Conservation (phyloP, 169 alveolate species). For the Cryptosporidium meleagridis region DNA sequence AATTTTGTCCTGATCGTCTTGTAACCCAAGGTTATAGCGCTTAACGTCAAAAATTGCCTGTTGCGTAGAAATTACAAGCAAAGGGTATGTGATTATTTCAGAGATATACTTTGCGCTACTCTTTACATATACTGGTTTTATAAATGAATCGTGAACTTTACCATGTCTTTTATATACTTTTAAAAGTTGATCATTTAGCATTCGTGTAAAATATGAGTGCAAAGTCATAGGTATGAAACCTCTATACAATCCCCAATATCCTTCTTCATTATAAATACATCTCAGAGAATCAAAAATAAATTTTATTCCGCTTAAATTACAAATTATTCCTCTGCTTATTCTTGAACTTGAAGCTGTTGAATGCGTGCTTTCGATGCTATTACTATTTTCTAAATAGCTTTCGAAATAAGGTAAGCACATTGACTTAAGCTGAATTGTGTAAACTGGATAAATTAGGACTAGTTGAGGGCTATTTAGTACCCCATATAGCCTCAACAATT, state of each 20-base stretch:
- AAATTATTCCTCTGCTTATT: neutral
- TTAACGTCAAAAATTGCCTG: slow-evolving; percentile 50
- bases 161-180: slow-evolving; percentile 18
- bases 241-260: slow-evolving; percentile 65
- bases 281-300: slow-evolving; percentile 19
- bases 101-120: slow-evolving; percentile 31
- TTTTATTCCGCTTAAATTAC: neutral
- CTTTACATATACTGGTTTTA: neutral
- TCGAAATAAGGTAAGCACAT: slow-evolving; percentile 57
- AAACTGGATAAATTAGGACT: slow-evolving; percentile 52
- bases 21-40: slow-evolving; percentile 1
- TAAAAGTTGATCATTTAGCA: slow-evolving; percentile 18
- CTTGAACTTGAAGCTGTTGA: neutral
- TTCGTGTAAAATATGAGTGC: slow-evolving; percentile 21
- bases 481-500: slow-evolving; percentile 48
- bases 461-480: slow-evolving; percentile 52
- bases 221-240: slow-evolving; percentile 47
- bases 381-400: neutral
- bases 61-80: slow-evolving; percentile 44
- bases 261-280: slow-evolving; percentile 49
- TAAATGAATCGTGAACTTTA: neutral
- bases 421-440: slow-evolving; percentile 50
- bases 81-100: slow-evolving; percentile 42
- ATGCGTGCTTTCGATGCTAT: neutral
- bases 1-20: neutral